Percentiles rank a stretch among this genome's conserved stretches.
Conservation (phyloP, 306 rosid species). For the Malus fusca region DNA sequence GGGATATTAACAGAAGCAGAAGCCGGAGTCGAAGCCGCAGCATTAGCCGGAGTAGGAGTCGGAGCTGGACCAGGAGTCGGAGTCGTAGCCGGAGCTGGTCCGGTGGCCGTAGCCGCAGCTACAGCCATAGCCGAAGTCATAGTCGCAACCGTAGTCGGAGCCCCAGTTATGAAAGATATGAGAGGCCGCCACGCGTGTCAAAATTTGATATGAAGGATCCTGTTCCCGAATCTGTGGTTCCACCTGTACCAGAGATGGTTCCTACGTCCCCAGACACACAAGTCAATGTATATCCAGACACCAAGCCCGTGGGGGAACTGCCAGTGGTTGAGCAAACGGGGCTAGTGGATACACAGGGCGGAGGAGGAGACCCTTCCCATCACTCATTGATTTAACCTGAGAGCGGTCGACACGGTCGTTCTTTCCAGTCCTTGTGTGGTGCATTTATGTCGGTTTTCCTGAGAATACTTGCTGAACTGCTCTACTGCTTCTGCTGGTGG, state of each 20-base stretch:
- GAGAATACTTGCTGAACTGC: background rate
- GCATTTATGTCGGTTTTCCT: background rate
- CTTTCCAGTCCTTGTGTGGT: background rate
- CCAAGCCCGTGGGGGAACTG: constrained; percentile 22
- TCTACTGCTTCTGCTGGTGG: background rate
- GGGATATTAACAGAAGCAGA: constrained; percentile 55
- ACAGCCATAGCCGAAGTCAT: constrained; percentile 32
- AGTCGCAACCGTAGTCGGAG: constrained; percentile 40
- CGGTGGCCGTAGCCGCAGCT: constrained; percentile 31
- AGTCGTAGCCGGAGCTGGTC: constrained; percentile 41
- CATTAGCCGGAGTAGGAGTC: constrained; percentile 36
- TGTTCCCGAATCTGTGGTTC: constrained; percentile 26
- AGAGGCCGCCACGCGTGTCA: constrained; percentile 31
- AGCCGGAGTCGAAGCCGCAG: constrained; percentile 36
- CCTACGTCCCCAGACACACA: constrained; percentile 26
- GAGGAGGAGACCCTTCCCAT: constrained; percentile 12
- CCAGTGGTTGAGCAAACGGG: constrained; percentile 24
- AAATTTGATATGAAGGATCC: constrained; percentile 28
- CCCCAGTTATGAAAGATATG: constrained; percentile 32
- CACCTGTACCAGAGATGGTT: constrained; percentile 29
- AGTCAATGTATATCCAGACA: constrained; percentile 21
- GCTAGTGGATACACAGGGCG: constrained; percentile 27
- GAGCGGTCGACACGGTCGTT: background rate
- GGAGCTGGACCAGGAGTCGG: constrained; percentile 58
- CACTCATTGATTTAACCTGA: constrained; percentile 24